Evolutionary conservation across 495 filamentous ascomycete genomes (phyloP), one percentile per base, ranked within the genome.

Genomic region (Aspergillus sclerotioniger): DNA sequence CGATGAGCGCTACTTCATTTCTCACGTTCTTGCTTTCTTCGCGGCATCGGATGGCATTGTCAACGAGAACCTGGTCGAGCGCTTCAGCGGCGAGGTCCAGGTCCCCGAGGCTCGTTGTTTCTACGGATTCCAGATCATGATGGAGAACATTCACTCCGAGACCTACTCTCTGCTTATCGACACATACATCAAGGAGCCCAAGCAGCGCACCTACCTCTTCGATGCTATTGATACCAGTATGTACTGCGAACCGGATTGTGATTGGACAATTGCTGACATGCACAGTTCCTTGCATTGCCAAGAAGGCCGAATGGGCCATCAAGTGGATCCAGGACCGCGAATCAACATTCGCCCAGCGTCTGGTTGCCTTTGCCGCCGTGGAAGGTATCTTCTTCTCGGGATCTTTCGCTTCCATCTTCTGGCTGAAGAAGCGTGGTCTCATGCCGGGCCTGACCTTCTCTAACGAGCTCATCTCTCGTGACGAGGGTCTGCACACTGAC

Each of bases 41-140:
- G 94, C 94, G 57, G 94, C 95, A n/a, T 98, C 94, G 1, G 94
- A 98, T 67, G 94, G 94, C 67, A 98, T 98, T 68, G 94, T 98
- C 82, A 98, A 98, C 71, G 94, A 98, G 85, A 98, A 98, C 82
- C 83, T 98, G 46, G 85, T 98, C 51, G 92, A 98, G 82, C 90
- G 94, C 62, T 98, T 98, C 85, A 93, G 89, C 62, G 90, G 88
- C 50, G 94, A 98, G 77, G 93, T 98, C 28, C 94, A 98, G 79
- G 86, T 96, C 61, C 93, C 94, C 33, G 94, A 98, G 79, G 94
- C 94, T 55, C 91, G 94, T 72, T 98, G 94, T 87, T 98, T 98
- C 85, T 98, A 98, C 73, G 94, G 94, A 62, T 99, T 99, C 84
- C 94, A 99, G 80, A 99, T 99, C 81, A 99, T 99, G 94, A 98